phyloP scores from a whole-genome alignment of 129 eudicot species.

The Pseudognaphalium luteoalbum region DNA sequence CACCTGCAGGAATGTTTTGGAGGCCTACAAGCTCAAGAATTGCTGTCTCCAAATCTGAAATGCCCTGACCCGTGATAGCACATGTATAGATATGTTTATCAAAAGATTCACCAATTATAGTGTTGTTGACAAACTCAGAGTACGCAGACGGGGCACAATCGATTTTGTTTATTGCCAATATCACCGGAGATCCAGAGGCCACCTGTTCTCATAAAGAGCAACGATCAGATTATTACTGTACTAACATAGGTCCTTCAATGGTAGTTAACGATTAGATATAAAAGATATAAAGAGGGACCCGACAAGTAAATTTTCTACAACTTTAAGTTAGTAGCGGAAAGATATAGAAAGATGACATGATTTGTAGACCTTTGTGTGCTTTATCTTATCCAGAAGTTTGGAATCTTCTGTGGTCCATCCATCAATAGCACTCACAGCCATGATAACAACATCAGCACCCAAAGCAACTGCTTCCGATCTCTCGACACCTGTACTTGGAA shows the following conservation, averaged over 20 bases:
- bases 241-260: too few relatives aligned
- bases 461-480: constrained; percentile 93
- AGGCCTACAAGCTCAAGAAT: constrained; percentile 79
- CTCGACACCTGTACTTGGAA: constrained; percentile 64
- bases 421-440: constrained; percentile 87
- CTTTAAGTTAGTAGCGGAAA: not conserved
- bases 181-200: constrained; percentile 54
- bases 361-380: constrained; percentile 50
- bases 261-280: too few relatives aligned
- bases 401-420: constrained; percentile 93
- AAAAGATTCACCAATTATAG: constrained; percentile 33
- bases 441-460: constrained; percentile 80
- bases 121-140: constrained; percentile 38
- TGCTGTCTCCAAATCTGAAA: constrained; percentile 65
- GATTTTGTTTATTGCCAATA: constrained; percentile 84
- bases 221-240: too few relatives aligned
- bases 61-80: constrained; percentile 89
- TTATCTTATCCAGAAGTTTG: constrained; percentile 65
- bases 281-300: too few relatives aligned
- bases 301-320: too few relatives aligned
- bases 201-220: constrained; percentile 32
- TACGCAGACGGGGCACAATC: constrained; percentile 62
- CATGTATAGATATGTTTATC: constrained; percentile 60
- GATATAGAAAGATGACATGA: not conserved
- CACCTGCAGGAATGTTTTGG: constrained; percentile 67